Evolutionary conservation across 176 grass and related monocot genomes (phyloP).

Genomic region (Coix lacrymajobi): DNA sequence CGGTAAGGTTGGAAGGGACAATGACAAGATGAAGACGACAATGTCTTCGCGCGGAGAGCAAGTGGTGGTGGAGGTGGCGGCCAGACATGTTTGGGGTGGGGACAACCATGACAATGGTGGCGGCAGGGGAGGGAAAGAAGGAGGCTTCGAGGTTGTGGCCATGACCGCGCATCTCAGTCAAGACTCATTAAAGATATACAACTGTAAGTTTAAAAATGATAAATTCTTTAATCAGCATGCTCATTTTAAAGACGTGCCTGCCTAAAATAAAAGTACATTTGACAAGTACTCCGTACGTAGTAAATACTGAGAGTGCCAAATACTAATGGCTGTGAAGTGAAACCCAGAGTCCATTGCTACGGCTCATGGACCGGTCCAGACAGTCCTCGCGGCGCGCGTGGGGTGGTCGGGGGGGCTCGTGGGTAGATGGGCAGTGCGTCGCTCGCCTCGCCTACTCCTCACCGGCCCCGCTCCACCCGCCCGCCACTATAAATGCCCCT

Average conservation of each 20-base stretch:
- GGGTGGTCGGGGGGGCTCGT: not conserved
- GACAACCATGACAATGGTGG: too few species aligned
- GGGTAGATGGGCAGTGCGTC: conserved; percentile 33
- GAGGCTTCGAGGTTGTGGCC: too few species aligned
- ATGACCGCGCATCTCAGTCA: too few species aligned
- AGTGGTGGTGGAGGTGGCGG: too few species aligned
- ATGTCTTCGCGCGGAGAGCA: too few species aligned
- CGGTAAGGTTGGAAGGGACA: too few species aligned
- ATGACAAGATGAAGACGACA: too few species aligned
- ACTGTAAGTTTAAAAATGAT: not conserved
- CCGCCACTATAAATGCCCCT: conserved; percentile 41
- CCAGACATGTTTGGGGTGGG: too few species aligned
- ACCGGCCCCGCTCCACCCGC: conserved; percentile 15
- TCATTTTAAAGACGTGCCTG: not conserved
- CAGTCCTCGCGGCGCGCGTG: not conserved
- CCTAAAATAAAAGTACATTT: not conserved
- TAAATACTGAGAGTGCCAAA: not conserved
- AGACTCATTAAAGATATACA: too few species aligned
- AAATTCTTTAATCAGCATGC: not conserved
- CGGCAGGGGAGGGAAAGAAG: too few species aligned
- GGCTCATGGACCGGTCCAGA: conserved; percentile 33
- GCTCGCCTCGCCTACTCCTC: conserved; percentile 34
- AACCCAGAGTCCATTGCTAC: not conserved
- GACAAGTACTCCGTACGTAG: too few species aligned
- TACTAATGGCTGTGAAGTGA: not conserved